Evolutionary conservation across 495 filamentous ascomycete species (phyloP).

Genomic region (Hypoxylon crocopeplum): DNA sequence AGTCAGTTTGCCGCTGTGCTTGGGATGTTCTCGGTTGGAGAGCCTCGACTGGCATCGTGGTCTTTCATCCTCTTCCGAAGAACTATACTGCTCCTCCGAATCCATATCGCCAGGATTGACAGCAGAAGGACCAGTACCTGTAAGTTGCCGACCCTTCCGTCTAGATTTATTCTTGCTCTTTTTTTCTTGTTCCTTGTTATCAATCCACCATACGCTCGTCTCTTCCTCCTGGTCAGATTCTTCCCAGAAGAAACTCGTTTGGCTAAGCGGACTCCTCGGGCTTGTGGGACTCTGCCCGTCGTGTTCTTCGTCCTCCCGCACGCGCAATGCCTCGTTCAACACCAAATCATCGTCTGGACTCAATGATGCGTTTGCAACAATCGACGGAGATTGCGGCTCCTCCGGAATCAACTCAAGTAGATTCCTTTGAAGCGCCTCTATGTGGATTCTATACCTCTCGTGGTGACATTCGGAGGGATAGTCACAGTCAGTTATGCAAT

Average conservation of each 20-base stretch:
- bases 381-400: slow-evolving; percentile 3
- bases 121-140: background rate
- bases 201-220: slow-evolving; percentile 1
- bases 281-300: slow-evolving; percentile 6
- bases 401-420: slow-evolving; percentile 3
- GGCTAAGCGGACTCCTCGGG: slow-evolving; percentile 29
- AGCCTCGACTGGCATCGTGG: slow-evolving; percentile 2
- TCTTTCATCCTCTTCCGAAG: slow-evolving; percentile 8
- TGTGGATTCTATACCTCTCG: slow-evolving; percentile 27
- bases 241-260: slow-evolving; percentile 28
- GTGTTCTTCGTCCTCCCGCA: slow-evolving; percentile 1
- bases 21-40: background rate
- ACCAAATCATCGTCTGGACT: slow-evolving; percentile 25
- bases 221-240: slow-evolving; percentile 11
- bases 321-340: slow-evolving; percentile 6
- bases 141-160: background rate
- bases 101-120: background rate
- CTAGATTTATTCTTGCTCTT: slow-evolving; percentile 2
- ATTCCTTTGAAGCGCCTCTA: slow-evolving; percentile 18
- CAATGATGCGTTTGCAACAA: background rate
- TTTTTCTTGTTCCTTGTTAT: background rate
- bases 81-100: background rate
- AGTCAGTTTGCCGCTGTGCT: slow-evolving; percentile 11
- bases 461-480: slow-evolving; percentile 53
- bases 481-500: slow-evolving; percentile 54